A percentile compares a stretch with the other conserved stretches of the same genome.
These are phyloP conservation scores for Guyanaporus albipodus DNA, from an alignment of 768 basidiomycete species.

Conservation along the genomic window DNA sequence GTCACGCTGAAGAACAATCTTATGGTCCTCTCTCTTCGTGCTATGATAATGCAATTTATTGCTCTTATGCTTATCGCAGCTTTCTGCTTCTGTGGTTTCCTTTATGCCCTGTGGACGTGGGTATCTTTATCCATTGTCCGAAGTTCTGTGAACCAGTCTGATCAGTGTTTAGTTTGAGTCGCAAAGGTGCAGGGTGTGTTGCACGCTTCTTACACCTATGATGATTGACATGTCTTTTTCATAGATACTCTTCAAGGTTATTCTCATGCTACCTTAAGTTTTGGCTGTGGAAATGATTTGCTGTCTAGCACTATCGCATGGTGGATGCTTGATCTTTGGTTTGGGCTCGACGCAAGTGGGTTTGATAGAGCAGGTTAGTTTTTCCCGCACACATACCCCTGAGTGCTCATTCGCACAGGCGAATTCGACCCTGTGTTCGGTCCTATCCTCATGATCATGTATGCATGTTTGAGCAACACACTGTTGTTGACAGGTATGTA, in stretches of 20 bases:
- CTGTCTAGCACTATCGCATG: conserved; percentile 63
- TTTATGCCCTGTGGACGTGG: conserved; percentile 92
- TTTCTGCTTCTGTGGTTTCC: conserved; percentile 89
- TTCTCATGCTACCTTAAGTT: background rate
- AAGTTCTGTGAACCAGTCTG: conserved; percentile 4
- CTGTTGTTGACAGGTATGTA: conserved; percentile 79
- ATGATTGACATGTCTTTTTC: conserved; percentile 16
- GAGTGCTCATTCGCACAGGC: conserved; percentile 34
- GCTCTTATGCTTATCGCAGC: conserved; percentile 80
- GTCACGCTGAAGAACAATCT: conserved; percentile 81
- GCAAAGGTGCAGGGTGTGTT: conserved; percentile 54
- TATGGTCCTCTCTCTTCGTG: conserved; percentile 78
- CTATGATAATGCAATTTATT: conserved; percentile 90
- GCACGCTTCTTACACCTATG: background rate
- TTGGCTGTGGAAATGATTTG: conserved; percentile 1
- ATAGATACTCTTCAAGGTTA: conserved; percentile 36
- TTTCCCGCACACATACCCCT: background rate
- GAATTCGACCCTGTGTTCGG: conserved; percentile 86
- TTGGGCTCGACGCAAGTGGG: conserved; percentile 91
- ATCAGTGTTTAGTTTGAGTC: conserved; percentile 47
- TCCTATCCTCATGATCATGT: conserved; percentile 85
- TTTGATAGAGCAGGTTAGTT: conserved; percentile 77
- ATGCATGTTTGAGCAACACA: conserved; percentile 91
- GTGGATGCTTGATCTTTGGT: conserved; percentile 95
- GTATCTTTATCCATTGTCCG: conserved; percentile 32